Conservation (phyloP, 2,329 filamentous ascomycete species). For the Colletotrichum truncatum region DNA sequence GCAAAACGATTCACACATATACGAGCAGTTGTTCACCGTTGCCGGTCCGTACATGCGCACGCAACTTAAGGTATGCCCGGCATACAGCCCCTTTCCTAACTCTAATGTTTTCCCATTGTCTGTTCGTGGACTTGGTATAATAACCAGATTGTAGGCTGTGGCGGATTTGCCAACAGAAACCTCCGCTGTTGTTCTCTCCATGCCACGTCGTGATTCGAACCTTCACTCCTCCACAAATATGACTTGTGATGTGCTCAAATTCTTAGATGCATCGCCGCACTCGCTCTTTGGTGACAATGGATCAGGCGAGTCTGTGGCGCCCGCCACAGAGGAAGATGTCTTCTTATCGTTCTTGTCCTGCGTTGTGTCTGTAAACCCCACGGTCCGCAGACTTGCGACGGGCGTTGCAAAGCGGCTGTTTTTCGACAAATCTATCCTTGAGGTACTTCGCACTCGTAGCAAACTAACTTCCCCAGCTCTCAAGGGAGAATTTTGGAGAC, state of each 20-base stretch:
- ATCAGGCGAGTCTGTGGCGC: background rate
- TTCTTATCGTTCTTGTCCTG: slow-evolving; percentile 63
- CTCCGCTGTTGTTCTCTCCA: slow-evolving; percentile 40
- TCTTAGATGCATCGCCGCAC: slow-evolving; percentile 61
- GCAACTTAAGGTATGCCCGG: slow-evolving; percentile 61
- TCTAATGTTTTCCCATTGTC: background rate
- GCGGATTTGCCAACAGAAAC: slow-evolving; percentile 48
- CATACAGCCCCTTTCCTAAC: background rate
- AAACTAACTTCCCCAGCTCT: slow-evolving; percentile 48
- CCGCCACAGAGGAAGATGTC: slow-evolving; percentile 45
- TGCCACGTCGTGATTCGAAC: slow-evolving; percentile 50
- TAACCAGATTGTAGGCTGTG: slow-evolving; percentile 43
- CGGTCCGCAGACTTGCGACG: slow-evolving; percentile 57
- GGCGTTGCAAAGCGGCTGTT: slow-evolving; percentile 60
- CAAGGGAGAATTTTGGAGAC: slow-evolving; percentile 59
- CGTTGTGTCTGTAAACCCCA: slow-evolving; percentile 60
- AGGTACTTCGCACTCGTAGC: slow-evolving; percentile 45
- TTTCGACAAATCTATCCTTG: slow-evolving; percentile 44
- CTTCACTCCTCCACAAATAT: slow-evolving; percentile 49
- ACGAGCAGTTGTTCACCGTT: slow-evolving; percentile 63
- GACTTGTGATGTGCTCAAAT: slow-evolving; percentile 63
- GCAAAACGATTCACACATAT: slow-evolving; percentile 57
- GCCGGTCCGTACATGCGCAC: slow-evolving; percentile 65
- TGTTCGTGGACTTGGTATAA: background rate
- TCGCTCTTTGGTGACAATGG: slow-evolving; percentile 52